Conservation (phyloP, 2,329 filamentous ascomycete species). For the Fusarium torulosum region DNA sequence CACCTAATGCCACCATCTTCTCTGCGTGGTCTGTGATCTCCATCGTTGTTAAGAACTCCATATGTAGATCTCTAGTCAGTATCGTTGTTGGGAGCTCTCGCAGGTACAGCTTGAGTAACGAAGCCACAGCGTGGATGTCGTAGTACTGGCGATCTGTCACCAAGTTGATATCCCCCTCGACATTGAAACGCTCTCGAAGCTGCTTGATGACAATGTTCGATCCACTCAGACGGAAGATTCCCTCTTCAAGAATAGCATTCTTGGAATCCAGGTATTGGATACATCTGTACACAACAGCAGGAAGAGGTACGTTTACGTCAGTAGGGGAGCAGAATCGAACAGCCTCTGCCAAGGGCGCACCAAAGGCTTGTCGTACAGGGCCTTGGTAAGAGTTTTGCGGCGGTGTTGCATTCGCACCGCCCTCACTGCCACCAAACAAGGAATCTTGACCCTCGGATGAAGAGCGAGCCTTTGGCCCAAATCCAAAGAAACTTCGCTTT, state of each 20-base stretch:
- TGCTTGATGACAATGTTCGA: constrained; percentile 94
- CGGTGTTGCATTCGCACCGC: constrained; percentile 59
- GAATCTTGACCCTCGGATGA: constrained; percentile 71
- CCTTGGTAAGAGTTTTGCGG: constrained; percentile 61
- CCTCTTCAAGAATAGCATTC: constrained; percentile 86
- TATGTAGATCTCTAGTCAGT: constrained; percentile 87
- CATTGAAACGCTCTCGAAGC: constrained; percentile 92
- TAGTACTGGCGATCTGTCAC: constrained; percentile 86
- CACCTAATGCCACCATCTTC: constrained; percentile 81
- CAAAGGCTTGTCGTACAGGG: constrained; percentile 80
- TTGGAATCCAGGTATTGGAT: constrained; percentile 91
- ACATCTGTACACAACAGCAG: constrained; percentile 94
- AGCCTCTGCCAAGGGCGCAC: constrained; percentile 85
- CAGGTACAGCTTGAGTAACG: constrained; percentile 91
- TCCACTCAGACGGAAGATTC: constrained; percentile 96
- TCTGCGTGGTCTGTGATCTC: constrained; percentile 81
- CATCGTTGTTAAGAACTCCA: constrained; percentile 87
- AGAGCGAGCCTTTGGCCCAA: constrained; percentile 70
- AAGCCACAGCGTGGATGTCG: constrained; percentile 96
- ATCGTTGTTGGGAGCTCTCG: constrained; percentile 93
- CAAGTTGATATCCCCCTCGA: constrained; percentile 90
- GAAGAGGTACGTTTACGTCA: constrained; percentile 80
- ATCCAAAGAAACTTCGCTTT: constrained; percentile 83
- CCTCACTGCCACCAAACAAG: constrained; percentile 64
- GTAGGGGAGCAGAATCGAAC: constrained; percentile 82